Conservation (phyloP, 1,284 basidiomycete species). For the Ustilago crameri region DNA sequence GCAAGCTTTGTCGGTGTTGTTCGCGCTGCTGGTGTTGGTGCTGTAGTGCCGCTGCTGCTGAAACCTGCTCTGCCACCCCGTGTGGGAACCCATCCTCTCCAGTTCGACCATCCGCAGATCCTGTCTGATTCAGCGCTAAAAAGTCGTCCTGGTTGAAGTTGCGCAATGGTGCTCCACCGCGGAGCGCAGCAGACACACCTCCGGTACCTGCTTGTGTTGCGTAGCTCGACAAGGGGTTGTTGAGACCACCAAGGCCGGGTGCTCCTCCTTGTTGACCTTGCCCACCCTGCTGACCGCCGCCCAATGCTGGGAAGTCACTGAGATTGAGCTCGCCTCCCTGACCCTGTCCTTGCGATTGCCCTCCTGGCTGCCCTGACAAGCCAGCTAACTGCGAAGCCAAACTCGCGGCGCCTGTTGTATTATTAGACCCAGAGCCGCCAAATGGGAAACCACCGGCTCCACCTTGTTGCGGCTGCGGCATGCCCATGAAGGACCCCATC, state of each 20-base stretch:
- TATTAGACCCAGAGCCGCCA: conserved; percentile 48
- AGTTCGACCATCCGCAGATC: conserved; percentile 29
- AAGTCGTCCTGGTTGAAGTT: conserved; percentile 65
- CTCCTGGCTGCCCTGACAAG: conserved; percentile 38
- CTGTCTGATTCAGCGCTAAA: conserved; percentile 58
- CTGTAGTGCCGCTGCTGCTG: conserved; percentile 60
- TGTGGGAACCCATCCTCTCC: conserved; percentile 46
- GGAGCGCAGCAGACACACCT: conserved; percentile 32
- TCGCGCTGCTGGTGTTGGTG: conserved; percentile 60
- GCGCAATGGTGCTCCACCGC: conserved; percentile 42
- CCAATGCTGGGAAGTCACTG: conserved; percentile 59
- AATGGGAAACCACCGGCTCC: conserved; percentile 50
- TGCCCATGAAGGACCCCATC: conserved; percentile 50
- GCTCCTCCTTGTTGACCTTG: conserved; percentile 48
- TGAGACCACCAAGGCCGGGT: conserved; percentile 33
- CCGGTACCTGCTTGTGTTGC: conserved; percentile 58
- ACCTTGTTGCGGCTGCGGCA: conserved; percentile 53
- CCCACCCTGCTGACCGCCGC: conserved; percentile 34
- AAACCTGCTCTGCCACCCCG: conserved; percentile 56
- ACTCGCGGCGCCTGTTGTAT: conserved; percentile 47
- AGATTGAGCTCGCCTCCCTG: conserved; percentile 53
- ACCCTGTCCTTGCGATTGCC: conserved; percentile 43
- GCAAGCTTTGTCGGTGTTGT: conserved; percentile 52
- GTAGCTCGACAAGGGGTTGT: conserved; percentile 51
- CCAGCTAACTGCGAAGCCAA: conserved; percentile 45